Evolutionary conservation across 1,139 yeast species (phyloP), one percentile per base, ranked within the genome.

Genomic region (Magnusiomyces fungicola): DNA sequence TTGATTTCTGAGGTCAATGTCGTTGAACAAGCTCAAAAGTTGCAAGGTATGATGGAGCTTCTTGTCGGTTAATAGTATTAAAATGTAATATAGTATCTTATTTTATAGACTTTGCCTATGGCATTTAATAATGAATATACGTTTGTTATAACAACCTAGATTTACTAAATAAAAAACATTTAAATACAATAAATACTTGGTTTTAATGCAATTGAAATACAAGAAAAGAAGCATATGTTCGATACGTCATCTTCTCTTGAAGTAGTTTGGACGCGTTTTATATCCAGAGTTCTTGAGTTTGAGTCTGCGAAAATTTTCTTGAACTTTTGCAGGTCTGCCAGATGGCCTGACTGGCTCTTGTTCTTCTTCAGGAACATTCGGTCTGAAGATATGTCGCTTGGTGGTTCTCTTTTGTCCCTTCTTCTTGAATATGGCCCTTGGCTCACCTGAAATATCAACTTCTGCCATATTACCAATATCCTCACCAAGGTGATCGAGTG

Each of bases 1-100:
- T 75, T 90, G 41, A 76, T 76, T 52, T 64, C 70, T 34, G 97
- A 90, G 68, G 80, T 89, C 39, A 75, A 73, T 52, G 82, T 83
- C 61, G 87, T 96, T 44, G 80, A 81, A 62, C 96, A 90, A 64
- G 96, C 97, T 7, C 84, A 83, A 65, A 84, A 81, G 63, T 81
- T 92, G 46, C 88, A 85, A 60, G 98, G 98, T 53, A 92, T 92
- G 97, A 73, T 92, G 60, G 94, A 88, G 66, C 69, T 92, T 57
- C 73, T 90, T 59, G 79, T 75, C 25, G 46, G 51, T 37, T 52
- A 47, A n/a, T n/a, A n/a, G n/a, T n/a, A n/a, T n/a, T n/a, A n/a
- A n/a, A n/a, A n/a, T n/a, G n/a, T n/a, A n/a, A n/a, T n/a, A n/a
- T n/a, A n/a, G n/a, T n/a, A n/a, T n/a, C n/a, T n/a, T n/a, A n/a